Evolutionary conservation across 257 asterid genomes (phyloP).

Genomic region (Plantago ovata): DNA sequence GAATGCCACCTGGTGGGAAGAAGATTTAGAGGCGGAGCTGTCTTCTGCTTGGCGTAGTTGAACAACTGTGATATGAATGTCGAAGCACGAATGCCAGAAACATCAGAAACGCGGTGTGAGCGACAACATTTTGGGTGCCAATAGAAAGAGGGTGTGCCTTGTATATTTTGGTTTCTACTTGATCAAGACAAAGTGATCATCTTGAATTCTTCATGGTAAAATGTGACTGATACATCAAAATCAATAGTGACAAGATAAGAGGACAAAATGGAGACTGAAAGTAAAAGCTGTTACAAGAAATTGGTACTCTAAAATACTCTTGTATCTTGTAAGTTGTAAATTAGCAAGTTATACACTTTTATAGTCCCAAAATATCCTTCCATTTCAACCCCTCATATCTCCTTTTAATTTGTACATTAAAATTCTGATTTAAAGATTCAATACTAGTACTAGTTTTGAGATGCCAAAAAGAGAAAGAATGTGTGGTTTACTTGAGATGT

Average conservation of each 20-base stretch:
- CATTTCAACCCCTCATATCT: too few species aligned
- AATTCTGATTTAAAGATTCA: background rate
- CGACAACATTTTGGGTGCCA: background rate
- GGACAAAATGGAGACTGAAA: background rate
- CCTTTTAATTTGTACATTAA: background rate
- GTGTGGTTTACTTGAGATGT: too few species aligned
- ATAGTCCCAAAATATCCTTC: background rate
- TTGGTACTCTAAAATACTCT: background rate
- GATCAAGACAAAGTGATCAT: slow-evolving; percentile 14
- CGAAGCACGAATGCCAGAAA: slow-evolving; percentile 4
- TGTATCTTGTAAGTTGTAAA: background rate
- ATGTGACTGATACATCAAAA: slow-evolving; percentile 3
- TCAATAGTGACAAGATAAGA: slow-evolving; percentile 3
- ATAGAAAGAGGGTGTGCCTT: background rate
- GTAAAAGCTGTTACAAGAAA: background rate
- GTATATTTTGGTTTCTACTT: background rate
- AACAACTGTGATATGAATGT: slow-evolving; percentile 16
- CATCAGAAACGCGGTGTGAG: background rate
- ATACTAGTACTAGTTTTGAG: background rate
- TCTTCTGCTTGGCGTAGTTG: slow-evolving; percentile 94
- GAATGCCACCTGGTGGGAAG: slow-evolving; percentile 98
- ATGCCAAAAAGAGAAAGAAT: too few species aligned
- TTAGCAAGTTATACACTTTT: background rate
- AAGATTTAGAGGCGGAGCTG: slow-evolving; percentile 57
- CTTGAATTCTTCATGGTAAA: background rate